Evolutionary conservation across 805 yeast species (phyloP).

Genomic region (Saturnispora besseyi): DNA sequence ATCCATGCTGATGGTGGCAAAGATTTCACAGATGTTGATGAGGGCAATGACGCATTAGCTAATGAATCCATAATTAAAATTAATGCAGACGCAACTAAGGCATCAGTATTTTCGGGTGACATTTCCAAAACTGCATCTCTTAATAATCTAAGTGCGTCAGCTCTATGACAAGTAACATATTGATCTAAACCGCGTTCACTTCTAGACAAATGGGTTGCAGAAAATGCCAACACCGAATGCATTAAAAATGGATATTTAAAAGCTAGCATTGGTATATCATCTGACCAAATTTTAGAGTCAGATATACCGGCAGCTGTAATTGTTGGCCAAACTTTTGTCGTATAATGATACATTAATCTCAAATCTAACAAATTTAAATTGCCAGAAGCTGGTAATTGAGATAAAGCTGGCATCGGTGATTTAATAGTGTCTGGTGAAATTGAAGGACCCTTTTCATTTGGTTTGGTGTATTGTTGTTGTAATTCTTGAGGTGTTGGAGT

Average conservation of each 20-base stretch:
- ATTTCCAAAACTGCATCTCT: slow-evolving; percentile 83
- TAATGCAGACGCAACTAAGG: slow-evolving; percentile 85
- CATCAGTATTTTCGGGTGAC: slow-evolving; percentile 80
- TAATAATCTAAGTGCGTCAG: slow-evolving; percentile 72
- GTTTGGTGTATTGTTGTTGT: slow-evolving; percentile 17
- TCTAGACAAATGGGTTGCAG: slow-evolving; percentile 84
- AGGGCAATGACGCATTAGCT: slow-evolving; percentile 75
- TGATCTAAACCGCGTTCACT: slow-evolving; percentile 69
- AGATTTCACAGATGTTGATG: slow-evolving; percentile 43
- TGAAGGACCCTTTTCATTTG: slow-evolving; percentile 16
- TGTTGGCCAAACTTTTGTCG: slow-evolving; percentile 75
- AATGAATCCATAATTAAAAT: slow-evolving; percentile 86
- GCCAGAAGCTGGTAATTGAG: slow-evolving; percentile 14
- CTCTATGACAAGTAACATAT: slow-evolving; percentile 76
- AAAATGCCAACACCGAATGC: slow-evolving; percentile 86
- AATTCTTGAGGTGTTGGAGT: slow-evolving; percentile 17
- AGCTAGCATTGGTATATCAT: slow-evolving; percentile 81
- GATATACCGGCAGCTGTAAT: slow-evolving; percentile 88
- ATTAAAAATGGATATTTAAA: slow-evolving; percentile 81
- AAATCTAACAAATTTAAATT: slow-evolving; percentile 64
- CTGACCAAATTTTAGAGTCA: slow-evolving; percentile 77
- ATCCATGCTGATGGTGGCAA: slow-evolving; percentile 94
- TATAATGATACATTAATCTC: slow-evolving; percentile 78
- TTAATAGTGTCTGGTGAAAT: slow-evolving; percentile 26
- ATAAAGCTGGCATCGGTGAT: slow-evolving; percentile 20